Conservation (phyloP, 371 early-diverging fungal species). For the Mortierella sp. region DNA sequence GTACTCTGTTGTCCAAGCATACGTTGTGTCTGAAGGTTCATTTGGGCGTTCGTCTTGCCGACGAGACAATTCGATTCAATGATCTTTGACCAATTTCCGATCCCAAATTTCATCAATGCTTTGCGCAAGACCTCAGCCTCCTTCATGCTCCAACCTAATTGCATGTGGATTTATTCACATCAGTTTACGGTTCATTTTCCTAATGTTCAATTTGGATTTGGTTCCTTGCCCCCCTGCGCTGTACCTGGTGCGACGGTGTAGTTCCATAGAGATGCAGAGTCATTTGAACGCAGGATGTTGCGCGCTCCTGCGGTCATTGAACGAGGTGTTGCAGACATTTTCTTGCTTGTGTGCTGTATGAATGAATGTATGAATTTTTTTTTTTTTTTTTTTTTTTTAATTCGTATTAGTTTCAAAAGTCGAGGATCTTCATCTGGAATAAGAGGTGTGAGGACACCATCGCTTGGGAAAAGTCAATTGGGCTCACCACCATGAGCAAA, state of each 20-base stretch:
- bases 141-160: conserved; percentile 84
- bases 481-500: too few species aligned
- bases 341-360: background rate
- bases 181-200: too few species aligned
- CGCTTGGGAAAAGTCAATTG: too few species aligned
- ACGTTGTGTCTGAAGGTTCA: conserved; percentile 94
- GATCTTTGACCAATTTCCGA: conserved; percentile 96
- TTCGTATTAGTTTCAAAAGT: too few species aligned
- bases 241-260: conserved; percentile 90
- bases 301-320: conserved; percentile 91
- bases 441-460: too few species aligned
- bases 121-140: conserved; percentile 87
- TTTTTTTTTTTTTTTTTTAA: background rate
- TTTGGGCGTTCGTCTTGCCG: conserved; percentile 94
- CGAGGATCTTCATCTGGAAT: too few species aligned
- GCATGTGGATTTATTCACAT: too few species aligned
- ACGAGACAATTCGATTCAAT: conserved; percentile 88
- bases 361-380: background rate
- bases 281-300: conserved; percentile 91
- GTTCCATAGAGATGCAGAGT: conserved; percentile 93
- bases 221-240: background rate
- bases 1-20: conserved; percentile 95
- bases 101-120: conserved; percentile 89
- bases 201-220: background rate
- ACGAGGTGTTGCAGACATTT: conserved; percentile 66